A percentile compares a stretch with the other conserved stretches of the same genome.
These are phyloP conservation scores for Xylaria telfairii DNA, from an alignment of 495 filamentous ascomycete genomes.

Conservation along the genomic window DNA sequence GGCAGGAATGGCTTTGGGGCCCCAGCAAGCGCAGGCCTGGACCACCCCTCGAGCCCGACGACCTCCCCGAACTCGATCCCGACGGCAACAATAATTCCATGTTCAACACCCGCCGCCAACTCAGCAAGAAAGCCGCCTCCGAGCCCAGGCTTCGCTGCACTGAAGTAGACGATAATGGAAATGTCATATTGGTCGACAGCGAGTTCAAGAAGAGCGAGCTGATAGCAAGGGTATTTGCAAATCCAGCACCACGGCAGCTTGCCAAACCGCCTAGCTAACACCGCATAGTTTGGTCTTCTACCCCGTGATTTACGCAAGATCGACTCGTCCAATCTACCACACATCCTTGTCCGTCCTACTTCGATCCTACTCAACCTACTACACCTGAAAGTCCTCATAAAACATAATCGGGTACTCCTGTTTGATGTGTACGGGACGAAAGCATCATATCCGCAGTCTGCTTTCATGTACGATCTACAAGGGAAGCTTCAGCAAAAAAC, in stretches of 20 bases:
- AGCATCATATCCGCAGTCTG: slow-evolving; percentile 91
- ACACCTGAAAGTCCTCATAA: slow-evolving; percentile 92
- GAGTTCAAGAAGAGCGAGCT: slow-evolving; percentile 97
- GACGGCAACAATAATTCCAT: slow-evolving; percentile 58
- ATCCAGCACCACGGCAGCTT: not conserved
- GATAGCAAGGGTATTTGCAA: slow-evolving; percentile 82
- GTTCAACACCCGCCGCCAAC: slow-evolving; percentile 63
- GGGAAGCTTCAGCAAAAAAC: slow-evolving; percentile 65
- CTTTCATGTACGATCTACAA: slow-evolving; percentile 92
- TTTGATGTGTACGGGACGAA: slow-evolving; percentile 97
- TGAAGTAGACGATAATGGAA: slow-evolving; percentile 91
- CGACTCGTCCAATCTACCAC: slow-evolving; percentile 95
- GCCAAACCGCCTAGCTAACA: slow-evolving; percentile 35
- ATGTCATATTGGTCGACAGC: slow-evolving; percentile 91
- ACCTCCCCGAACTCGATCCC: slow-evolving; percentile 56
- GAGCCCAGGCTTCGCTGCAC: slow-evolving; percentile 89
- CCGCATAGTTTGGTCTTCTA: slow-evolving; percentile 82
- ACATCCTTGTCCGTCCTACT: slow-evolving; percentile 92
- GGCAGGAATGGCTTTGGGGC: slow-evolving; percentile 64
- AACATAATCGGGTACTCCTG: slow-evolving; percentile 88
- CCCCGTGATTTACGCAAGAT: slow-evolving; percentile 97
- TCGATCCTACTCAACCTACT: slow-evolving; percentile 95
- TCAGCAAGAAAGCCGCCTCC: slow-evolving; percentile 74
- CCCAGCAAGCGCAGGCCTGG: slow-evolving; percentile 38
- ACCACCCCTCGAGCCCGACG: slow-evolving; percentile 53